phyloP scores from a whole-genome alignment of 2,329 filamentous ascomycete species.

The Trichoderma semiorbis region DNA sequence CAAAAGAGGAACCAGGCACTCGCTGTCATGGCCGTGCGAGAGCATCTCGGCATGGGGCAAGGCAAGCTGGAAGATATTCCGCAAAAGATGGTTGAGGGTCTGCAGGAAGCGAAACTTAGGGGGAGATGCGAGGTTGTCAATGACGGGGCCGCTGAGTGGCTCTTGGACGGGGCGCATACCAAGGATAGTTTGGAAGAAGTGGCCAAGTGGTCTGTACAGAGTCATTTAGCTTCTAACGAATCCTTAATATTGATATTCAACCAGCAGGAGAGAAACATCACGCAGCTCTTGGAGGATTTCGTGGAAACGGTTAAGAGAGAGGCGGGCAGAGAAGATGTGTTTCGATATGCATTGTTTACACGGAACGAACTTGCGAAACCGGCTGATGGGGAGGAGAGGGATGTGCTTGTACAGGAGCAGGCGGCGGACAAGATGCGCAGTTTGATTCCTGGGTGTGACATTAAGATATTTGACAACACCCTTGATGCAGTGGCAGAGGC shows the following conservation, averaged over 20 bases:
- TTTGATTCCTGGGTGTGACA: constrained; percentile 45
- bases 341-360: constrained; percentile 75
- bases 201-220: constrained; percentile 69
- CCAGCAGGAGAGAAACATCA: constrained; percentile 80
- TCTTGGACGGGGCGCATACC: constrained; percentile 86
- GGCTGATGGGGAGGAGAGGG: constrained; percentile 37
- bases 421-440: constrained; percentile 60
- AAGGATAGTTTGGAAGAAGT: constrained; percentile 75
- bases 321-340: constrained; percentile 43
- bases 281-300: constrained; percentile 60
- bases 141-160: constrained; percentile 60
- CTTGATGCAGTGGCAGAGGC: constrained; percentile 64
- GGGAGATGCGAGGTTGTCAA: constrained; percentile 73
- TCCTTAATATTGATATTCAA: constrained; percentile 75
- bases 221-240: constrained; percentile 36
- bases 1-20: constrained; percentile 59
- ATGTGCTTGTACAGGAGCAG: constrained; percentile 61
- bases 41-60: constrained; percentile 47
- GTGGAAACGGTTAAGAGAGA: constrained; percentile 50
- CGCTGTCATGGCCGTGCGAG: constrained; percentile 52
- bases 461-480: constrained; percentile 62
- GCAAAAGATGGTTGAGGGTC: constrained; percentile 55
- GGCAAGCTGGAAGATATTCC: constrained; percentile 27
- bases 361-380: constrained; percentile 56
- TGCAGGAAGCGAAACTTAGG: constrained; percentile 64